phyloP scores from a whole-genome alignment of 1,284 basidiomycete genomes.

The Cryptococcus sp. region DNA sequence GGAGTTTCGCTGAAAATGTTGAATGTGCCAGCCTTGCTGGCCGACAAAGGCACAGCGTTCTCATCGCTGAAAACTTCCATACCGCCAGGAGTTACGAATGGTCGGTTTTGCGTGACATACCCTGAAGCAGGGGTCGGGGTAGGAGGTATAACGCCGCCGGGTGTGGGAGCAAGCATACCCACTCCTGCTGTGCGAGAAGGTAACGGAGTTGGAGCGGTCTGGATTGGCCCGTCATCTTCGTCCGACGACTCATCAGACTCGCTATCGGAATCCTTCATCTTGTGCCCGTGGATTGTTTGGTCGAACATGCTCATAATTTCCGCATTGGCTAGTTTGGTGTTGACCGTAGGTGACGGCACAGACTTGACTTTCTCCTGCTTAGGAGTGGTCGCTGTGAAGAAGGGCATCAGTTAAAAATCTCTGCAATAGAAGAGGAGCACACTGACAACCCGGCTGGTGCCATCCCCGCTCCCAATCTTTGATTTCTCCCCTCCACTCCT shows the following conservation, averaged over 20 bases:
- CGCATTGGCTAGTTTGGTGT: slow-evolving; percentile 85
- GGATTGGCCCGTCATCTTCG: slow-evolving; percentile 33
- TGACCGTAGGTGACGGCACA: slow-evolving; percentile 72
- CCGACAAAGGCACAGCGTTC: slow-evolving; percentile 35
- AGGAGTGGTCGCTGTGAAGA: slow-evolving; percentile 52
- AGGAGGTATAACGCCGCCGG: slow-evolving; percentile 45
- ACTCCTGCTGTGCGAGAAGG: slow-evolving; percentile 29
- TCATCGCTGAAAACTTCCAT: slow-evolving; percentile 34
- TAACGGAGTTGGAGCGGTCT: slow-evolving; percentile 43
- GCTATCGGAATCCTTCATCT: slow-evolving; percentile 55
- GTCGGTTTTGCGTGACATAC: slow-evolving; percentile 8
- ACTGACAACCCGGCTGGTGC: slow-evolving; percentile 50
- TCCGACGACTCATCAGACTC: slow-evolving; percentile 42
- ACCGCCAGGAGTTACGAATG: slow-evolving; percentile 10
- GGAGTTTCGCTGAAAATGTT: slow-evolving; percentile 50
- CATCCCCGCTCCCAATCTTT: slow-evolving; percentile 48
- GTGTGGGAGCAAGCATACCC: slow-evolving; percentile 38
- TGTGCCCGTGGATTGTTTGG: slow-evolving; percentile 60
- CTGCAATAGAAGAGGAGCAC: background rate
- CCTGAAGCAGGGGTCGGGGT: slow-evolving; percentile 48
- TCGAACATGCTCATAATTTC: slow-evolving; percentile 94
- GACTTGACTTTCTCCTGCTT: slow-evolving; percentile 23
- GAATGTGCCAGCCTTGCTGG: slow-evolving; percentile 31
- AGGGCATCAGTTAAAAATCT: slow-evolving; percentile 54
- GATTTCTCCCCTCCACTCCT: slow-evolving; percentile 43